Evolutionary conservation across 1,284 basidiomycete genomes (phyloP), one percentile per base, ranked within the genome.

Genomic region (Rugosomyces carneus): DNA sequence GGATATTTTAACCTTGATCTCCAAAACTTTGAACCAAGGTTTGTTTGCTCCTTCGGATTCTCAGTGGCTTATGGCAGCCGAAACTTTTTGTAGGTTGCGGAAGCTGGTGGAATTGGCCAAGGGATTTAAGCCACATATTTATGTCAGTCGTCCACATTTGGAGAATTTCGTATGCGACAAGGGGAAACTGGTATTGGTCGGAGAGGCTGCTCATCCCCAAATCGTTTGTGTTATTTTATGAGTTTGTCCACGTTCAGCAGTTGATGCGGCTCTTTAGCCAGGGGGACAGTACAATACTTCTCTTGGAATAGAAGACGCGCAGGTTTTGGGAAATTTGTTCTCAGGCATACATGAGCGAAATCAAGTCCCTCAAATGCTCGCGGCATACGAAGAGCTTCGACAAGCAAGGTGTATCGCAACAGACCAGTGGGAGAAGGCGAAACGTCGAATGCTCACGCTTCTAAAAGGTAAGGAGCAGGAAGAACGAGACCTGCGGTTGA

Each of bases 141-240:
- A 70, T 61, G 49, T 56, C 46, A 63, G 60, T 38, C 66, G 61
- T 31, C 65, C 63, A 36, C 61, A 54, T 41, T 65, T 68, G 34
- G 69, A 70, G 2, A 71, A 60, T 24, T 68, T 73, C 58, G 69
- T 76, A 2, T 78, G 76, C 49, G 69, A 72, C 32, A 58, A 60
- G 10, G 70, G 66, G n/a, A 68, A 64, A 44, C 60, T 77, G 2
- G 72, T 72, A 15, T 54, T 78, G 1, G 59, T 76, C 8, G 76
- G 76, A 21, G 72, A 78, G 56, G 68, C 76, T 1, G 75, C 73
- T 19, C 76, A 78, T 57, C 74, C 76, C 1, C 61, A 73, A 48
- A 58, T 71, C 40, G 72, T 72, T 42, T 37, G 55, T 55, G 41
- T 6, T 8, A 38, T 39, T 43, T 23, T 39, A 34, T 32, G 26